Evolutionary conservation across 331 rosid genomes (phyloP), one percentile per base, ranked within the genome.

Genomic region (Quercus tomentella): DNA sequence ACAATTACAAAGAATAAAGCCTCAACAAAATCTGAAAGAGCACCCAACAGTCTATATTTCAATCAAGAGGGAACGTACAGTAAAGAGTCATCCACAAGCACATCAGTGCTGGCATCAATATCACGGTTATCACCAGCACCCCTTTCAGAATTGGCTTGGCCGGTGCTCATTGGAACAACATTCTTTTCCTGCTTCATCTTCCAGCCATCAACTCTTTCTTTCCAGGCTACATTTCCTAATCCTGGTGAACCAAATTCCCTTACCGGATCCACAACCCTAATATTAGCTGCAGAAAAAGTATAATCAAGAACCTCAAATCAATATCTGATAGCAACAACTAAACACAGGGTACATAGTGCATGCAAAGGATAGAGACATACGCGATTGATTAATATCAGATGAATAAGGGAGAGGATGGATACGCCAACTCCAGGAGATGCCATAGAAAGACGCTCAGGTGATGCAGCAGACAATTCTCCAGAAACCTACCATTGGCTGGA

Each of bases 131-230:
- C 98, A 78, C 94, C 98, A 43, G 75, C 92, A 70, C 98, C 99
- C 84, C 99, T 89, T 80, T 95, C 99, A 61, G 98, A 95, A 81
- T 94, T 80, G 43, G 98, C 97, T 79, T 93, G 99, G 79, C 92
- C 94, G 4, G 94, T 88, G 90, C 99, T 95, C 99, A 93, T 91
- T 63, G 98, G 97, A 75, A 77, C 89, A 76, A 71, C 92, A 83
- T 89, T 93, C 88, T 89, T 95, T 43, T 95, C 97, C 78, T 95
- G 97, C 86, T 90, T 95, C 98, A 95, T 91, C 89, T 93, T 95
- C 99, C 98, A 95, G 31, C 99, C 99, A 87, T 93, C 99, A 82
- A 95, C 99, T 85, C 98, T 93, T 92, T 95, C 98, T 88, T 91
- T 95, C 99, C 99, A 95, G 26, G 99, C 99, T 65, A 95, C 99